Conservation (phyloP, 2,329 filamentous ascomycete species). For the Hyphodiscus sp. region DNA sequence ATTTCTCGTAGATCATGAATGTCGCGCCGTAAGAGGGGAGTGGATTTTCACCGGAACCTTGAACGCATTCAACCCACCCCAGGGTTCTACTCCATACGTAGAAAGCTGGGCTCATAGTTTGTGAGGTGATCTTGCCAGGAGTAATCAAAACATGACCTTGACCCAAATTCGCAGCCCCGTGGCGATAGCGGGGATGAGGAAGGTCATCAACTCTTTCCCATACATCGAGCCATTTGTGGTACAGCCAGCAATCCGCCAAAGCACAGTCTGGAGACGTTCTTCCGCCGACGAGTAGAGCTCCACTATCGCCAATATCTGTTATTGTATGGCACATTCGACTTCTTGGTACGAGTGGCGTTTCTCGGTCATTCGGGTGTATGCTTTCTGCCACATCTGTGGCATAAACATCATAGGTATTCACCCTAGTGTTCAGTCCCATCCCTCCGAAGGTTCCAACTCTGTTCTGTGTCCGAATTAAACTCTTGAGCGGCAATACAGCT, state of each 20-base stretch:
- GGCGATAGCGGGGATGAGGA: conserved; percentile 68
- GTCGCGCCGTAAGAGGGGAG: conserved; percentile 19
- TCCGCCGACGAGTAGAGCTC: conserved; percentile 67
- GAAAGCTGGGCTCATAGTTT: conserved; percentile 14
- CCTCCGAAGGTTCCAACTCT: conserved; percentile 28
- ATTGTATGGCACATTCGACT: conserved; percentile 69
- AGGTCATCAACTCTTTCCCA: conserved; percentile 64
- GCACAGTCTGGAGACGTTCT: conserved; percentile 67
- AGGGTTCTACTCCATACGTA: conserved; percentile 25
- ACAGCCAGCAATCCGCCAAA: conserved; percentile 70
- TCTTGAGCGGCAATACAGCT: conserved; percentile 40
- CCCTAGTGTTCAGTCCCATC: conserved; percentile 35
- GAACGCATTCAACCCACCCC: conserved; percentile 26
- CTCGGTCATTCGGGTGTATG: not conserved
- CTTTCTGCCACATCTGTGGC: not conserved
- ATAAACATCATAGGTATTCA: conserved; percentile 42
- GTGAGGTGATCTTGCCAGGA: conserved; percentile 26
- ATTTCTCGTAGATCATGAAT: conserved; percentile 11
- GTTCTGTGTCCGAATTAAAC: conserved; percentile 31
- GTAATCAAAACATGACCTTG: conserved; percentile 40
- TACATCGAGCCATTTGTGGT: conserved; percentile 41
- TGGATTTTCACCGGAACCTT: conserved; percentile 6
- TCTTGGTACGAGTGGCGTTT: conserved; percentile 32
- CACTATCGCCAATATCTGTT: conserved; percentile 53
- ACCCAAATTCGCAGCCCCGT: conserved; percentile 52